Conservation (phyloP, 169 alveolate species). For the Plasmodium malariae region DNA sequence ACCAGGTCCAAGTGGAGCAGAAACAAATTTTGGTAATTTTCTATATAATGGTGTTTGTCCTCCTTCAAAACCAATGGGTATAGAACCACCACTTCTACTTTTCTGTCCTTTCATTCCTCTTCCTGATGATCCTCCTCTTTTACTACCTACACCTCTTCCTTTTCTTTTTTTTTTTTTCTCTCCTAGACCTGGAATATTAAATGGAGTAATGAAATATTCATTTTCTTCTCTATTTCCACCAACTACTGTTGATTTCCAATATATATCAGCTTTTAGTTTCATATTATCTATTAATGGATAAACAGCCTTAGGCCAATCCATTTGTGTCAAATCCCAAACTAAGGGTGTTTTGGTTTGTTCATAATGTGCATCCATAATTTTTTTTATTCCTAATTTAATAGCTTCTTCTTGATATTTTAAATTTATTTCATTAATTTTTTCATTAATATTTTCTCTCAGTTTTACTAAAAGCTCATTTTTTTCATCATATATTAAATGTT, state of each 20-base stretch:
- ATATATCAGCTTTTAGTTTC: constrained; percentile 79
- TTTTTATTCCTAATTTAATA: constrained; percentile 50
- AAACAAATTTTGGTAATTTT: constrained; percentile 85
- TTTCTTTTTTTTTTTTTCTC: constrained; percentile 82
- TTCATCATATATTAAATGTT: constrained; percentile 78
- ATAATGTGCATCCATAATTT: constrained; percentile 47
- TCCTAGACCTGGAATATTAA: constrained; percentile 80
- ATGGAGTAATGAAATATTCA: constrained; percentile 80
- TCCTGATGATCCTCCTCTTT: constrained; percentile 85
- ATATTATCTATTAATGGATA: constrained; percentile 78
- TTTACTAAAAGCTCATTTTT: constrained; percentile 79
- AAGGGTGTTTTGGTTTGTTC: constrained; percentile 80
- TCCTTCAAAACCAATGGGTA: constrained; percentile 83
- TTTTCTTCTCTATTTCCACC: constrained; percentile 82
- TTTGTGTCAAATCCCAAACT: constrained; percentile 86
- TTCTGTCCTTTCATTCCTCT: constrained; percentile 88
- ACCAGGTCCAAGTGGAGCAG: constrained; percentile 87
- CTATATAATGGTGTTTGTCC: constrained; percentile 88
- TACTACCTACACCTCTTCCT: constrained; percentile 88
- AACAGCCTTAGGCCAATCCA: constrained; percentile 78
- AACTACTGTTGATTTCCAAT: constrained; percentile 85
- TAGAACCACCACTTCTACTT: constrained; percentile 85
- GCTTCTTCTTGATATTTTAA: constrained; percentile 51
- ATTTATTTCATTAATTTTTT: constrained; percentile 76
- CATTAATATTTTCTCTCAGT: constrained; percentile 76